Base-by-base conservation (phyloP, 2,329 filamentous ascomycete species). In the Nemania sp. region DNA sequence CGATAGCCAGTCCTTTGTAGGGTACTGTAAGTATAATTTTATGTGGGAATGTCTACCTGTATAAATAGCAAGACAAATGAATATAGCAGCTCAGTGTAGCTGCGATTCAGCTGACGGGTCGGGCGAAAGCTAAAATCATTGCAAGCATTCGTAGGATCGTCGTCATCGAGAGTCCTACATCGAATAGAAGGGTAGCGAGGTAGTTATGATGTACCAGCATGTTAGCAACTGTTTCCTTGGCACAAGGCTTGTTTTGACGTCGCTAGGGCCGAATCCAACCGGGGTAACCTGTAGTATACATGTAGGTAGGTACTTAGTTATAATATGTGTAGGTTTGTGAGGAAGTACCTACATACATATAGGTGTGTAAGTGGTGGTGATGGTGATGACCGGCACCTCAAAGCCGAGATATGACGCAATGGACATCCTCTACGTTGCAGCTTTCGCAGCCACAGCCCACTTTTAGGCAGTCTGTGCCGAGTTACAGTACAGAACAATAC, bases 171-270 rank as follows among this genome's bases (percentile, higher is more conserved):
- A n/a, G 7, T 20, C 26, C 8, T 11, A 47, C 51, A 47, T 18
- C 6, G 20, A 27, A 57, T 52, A 18, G 18, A 45, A 47, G 47
- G 51, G 29, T 45, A 32, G 18, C 2, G 18, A 51, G n/a, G 52
- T 56, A 51, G 41, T 27, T 29, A 18, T 22, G 41, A 27, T 41
- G 41, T 47, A 51, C 27, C 18, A 49, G 27, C 18, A 38, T 56
- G 22, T 43, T n/a, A 53, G 18, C 55, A 22, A 35, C 56, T 53
- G 57, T 62, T 68, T 68, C 43, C 62, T 68, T 68, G 66, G 56
- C 66, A 65, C 38, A 57, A n/a, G 22, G 35, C 47, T 35, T 65
- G 35, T 43, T 56, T 65, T 43, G 57, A 65, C 54, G 67, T 57
- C 60, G 55, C 49, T 38, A 53, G 55, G 47, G 41, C 61, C 22